phyloP scores from a whole-genome alignment of 1,284 basidiomycete genomes.

The Tylopilus microsporus region DNA sequence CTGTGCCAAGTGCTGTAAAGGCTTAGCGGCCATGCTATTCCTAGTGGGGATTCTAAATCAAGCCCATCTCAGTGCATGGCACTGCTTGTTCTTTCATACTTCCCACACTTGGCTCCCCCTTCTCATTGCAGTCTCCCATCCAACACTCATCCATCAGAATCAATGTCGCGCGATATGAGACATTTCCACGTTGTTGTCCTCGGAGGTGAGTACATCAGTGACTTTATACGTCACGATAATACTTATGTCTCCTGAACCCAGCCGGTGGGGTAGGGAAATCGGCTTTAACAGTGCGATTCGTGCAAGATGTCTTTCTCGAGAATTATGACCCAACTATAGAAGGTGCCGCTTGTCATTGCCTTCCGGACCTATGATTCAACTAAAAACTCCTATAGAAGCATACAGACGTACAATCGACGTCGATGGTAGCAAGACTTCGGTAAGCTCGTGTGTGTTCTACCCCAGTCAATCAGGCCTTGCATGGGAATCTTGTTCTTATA shows the following conservation, averaged over 20 bases:
- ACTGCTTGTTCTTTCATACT: slow-evolving; percentile 18
- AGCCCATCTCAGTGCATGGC: slow-evolving; percentile 14
- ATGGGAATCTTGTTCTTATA: slow-evolving; percentile 13
- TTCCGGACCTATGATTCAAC: slow-evolving; percentile 1
- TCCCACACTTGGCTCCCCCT: slow-evolving; percentile 22
- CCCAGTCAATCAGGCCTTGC: slow-evolving; percentile 11
- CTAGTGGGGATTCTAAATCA: slow-evolving; percentile 12
- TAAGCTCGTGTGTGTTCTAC: slow-evolving; percentile 35
- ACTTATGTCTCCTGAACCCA: slow-evolving; percentile 28
- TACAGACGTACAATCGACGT: slow-evolving; percentile 60
- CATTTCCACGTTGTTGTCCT: slow-evolving; percentile 73
- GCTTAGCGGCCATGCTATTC: slow-evolving; percentile 2
- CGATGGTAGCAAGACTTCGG: slow-evolving; percentile 55
- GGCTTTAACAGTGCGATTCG: slow-evolving; percentile 70
- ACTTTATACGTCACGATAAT: slow-evolving; percentile 2
- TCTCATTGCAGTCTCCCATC: slow-evolving; percentile 14
- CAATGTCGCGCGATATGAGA: slow-evolving; percentile 41
- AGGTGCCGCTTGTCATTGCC: slow-evolving; percentile 40
- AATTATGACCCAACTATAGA: slow-evolving; percentile 81
- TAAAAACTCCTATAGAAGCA: slow-evolving; percentile 14
- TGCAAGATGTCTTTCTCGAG: slow-evolving; percentile 69
- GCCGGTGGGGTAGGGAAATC: slow-evolving; percentile 84
- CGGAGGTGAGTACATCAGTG: slow-evolving; percentile 50
- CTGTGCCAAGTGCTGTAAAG: neutral
- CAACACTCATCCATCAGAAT: slow-evolving; percentile 1